Base-by-base conservation (phyloP, 768 basidiomycete genomes). In the Candolleomyces aberdarensis region DNA sequence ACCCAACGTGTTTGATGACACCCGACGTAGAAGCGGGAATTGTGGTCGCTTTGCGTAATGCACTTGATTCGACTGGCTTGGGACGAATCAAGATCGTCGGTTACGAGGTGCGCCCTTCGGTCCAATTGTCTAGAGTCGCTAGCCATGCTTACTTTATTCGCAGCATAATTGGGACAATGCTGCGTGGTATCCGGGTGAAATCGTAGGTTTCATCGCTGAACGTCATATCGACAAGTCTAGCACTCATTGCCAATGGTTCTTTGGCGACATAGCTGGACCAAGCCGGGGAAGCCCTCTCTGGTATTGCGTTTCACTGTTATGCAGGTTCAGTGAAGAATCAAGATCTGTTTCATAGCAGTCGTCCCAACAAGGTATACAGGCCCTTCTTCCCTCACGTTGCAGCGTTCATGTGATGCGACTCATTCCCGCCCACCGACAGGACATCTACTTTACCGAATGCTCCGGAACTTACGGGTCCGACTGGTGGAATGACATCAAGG, bases 401-500 rank as follows among this genome's bases (percentile, higher is more conserved):
- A 36, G 3, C 36, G 36, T 36, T 36, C 36, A 36, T 36, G 36
- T 36, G 36, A 36, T 36, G 36, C 36, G 36, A 54, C 53, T 46
- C 14, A 17, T 58, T 22, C 19, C 14, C 41, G 17, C 29, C 29
- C 20, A 20, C 49, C n/a, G 41, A 14, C 32, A 80, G 76, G 80
- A 73, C 64, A 76, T 82, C 17, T 81, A 79, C 59, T 80, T 82
- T 61, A 81, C 82, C 0, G 89, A 92, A 70, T 91, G 91, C 66
- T 72, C 83, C 0, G 89, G 90, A 6, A 84, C 80, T 0, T 71
- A 82, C 58, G 86, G 87, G 14, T 81, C 82, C 9, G 87, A 91
- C 67, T 92, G 89, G 89, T 92, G 90, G 90, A 76, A 74, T 52
- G 88, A 91, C 65, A 85, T 91, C 71, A 91, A 91, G 80, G 88